phyloP scores from a whole-genome alignment of 192 early-diverging fungal genomes.

The Pecoramyces ruminantium region DNA sequence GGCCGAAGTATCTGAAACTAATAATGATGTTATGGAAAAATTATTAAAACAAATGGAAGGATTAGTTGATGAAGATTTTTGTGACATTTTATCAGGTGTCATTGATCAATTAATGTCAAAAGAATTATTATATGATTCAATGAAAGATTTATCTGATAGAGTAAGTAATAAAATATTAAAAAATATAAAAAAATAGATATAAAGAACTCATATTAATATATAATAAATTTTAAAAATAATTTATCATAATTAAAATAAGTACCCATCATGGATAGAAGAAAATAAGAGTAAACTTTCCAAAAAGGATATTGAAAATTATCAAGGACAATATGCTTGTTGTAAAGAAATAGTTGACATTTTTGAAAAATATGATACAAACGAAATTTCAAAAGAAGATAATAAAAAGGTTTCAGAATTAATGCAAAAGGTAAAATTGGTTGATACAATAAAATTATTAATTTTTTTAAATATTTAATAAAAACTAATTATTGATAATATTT shows the following conservation, averaged over 20 bases:
- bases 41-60: conserved; percentile 70
- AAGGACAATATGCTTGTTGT: conserved; percentile 60
- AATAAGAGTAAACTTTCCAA: conserved; percentile 53
- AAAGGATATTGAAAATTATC: conserved; percentile 58
- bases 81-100: conserved; percentile 69
- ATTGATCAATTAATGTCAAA: conserved; percentile 86
- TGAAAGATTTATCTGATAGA: conserved; percentile 71
- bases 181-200: too few relatives aligned
- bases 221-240: too few relatives aligned
- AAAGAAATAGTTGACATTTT: conserved; percentile 55
- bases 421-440: conserved; percentile 72
- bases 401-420: conserved; percentile 76
- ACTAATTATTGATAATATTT: too few relatives aligned
- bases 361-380: conserved; percentile 50
- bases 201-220: too few relatives aligned
- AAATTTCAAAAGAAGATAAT: conserved; percentile 42
- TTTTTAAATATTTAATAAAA: too few relatives aligned
- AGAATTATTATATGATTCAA: conserved; percentile 87
- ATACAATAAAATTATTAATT: too few relatives aligned
- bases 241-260: too few relatives aligned
- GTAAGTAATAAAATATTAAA: conserved; percentile 26
- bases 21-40: conserved; percentile 66
- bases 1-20: neutral
- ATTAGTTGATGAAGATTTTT: conserved; percentile 61
- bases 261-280: conserved; percentile 71